Evolutionary conservation across 1,139 yeast genomes (phyloP), one percentile per base, ranked within the genome.

Genomic region (Kodamaea ohmeri): DNA sequence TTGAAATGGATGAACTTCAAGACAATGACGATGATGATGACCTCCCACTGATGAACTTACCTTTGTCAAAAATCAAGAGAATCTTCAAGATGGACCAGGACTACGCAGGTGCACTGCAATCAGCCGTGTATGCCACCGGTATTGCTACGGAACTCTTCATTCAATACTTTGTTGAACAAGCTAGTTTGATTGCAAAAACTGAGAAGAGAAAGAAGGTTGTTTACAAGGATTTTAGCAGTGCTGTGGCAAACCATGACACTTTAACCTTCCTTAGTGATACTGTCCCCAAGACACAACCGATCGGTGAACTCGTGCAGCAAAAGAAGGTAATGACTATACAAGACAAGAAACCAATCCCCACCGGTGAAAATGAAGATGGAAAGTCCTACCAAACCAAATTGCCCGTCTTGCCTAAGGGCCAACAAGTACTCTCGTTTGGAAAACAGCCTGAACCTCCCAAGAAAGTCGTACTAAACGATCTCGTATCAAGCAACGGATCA

Each of bases 81-180:
- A 84, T 90, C 39, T 80, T 92, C 55, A 88, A 86, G 53, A 76
- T 83, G 59, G 97, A 92, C 55, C 88, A 90, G 4, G 96, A 87
- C 31, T 85, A 85, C 50, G 63, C 74, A 4, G 76, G 87, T 2
- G 82, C 92, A 2, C 80, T 95, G 1, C 85, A 80, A 41, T 70
- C 83, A 26, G 95, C 96, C 0, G 87, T 85, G 11, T 85, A 83
- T 51, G 82, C 95, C 11, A 73, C 92, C 2, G 94, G 95, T 0
- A 76, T 86, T 34, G 96, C 97, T 4, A 83, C 96, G 0, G 96
- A 90, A 53, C 63, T 87, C 36, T 90, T 90, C 58, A 75, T 89
- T 12, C 87, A 84, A 58, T 78, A 84, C 50, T 67, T 90, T 39
- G 76, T 89, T 0, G 95, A 85, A 57, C 94, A 87, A 51, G 92